A percentile compares a stretch with the other conserved stretches of the same genome.
Conservation (phyloP, 2,329 filamentous ascomycete genomes). For the Paraconiothyrium brasiliense region DNA sequence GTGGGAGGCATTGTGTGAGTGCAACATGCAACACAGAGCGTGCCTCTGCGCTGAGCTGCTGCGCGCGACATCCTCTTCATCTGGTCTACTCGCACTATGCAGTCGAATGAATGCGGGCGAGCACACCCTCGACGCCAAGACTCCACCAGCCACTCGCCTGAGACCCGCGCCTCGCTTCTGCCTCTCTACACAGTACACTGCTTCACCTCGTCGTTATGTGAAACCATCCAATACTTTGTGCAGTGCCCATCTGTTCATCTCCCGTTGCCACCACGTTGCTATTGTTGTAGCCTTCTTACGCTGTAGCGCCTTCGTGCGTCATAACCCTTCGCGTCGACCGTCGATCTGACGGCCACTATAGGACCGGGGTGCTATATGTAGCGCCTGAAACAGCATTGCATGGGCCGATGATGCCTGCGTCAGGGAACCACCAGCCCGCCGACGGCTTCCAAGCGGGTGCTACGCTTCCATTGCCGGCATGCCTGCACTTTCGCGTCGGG, state of each 20-base stretch:
- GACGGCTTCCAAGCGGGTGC: slow-evolving; percentile 47
- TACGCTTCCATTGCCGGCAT: slow-evolving; percentile 48
- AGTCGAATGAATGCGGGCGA: slow-evolving; percentile 36
- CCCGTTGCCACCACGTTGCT: slow-evolving; percentile 29
- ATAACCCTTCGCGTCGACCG: slow-evolving; percentile 40
- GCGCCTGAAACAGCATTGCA: slow-evolving; percentile 53
- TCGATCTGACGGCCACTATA: slow-evolving; percentile 47
- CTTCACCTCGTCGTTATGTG: slow-evolving; percentile 28
- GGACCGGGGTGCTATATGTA: slow-evolving; percentile 40
- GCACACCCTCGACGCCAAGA: slow-evolving; percentile 42
- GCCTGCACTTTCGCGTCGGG: slow-evolving; percentile 40
- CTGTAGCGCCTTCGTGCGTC: slow-evolving; percentile 37
- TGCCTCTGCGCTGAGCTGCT: slow-evolving; percentile 16
- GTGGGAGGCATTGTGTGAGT: background rate
- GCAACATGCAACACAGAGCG: slow-evolving; percentile 2
- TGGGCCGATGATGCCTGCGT: slow-evolving; percentile 50
- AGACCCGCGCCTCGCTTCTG: slow-evolving; percentile 15
- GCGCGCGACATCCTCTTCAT: slow-evolving; percentile 24
- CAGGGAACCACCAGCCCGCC: slow-evolving; percentile 41
- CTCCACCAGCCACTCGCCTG: slow-evolving; percentile 29
- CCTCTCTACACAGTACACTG: background rate
- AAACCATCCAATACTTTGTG: slow-evolving; percentile 24
- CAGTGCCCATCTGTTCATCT: slow-evolving; percentile 27
- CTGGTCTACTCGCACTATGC: slow-evolving; percentile 27
- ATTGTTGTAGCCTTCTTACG: slow-evolving; percentile 5